Conservation (phyloP, 2,329 filamentous ascomycete species). For the Pyricularia pennisetigena region DNA sequence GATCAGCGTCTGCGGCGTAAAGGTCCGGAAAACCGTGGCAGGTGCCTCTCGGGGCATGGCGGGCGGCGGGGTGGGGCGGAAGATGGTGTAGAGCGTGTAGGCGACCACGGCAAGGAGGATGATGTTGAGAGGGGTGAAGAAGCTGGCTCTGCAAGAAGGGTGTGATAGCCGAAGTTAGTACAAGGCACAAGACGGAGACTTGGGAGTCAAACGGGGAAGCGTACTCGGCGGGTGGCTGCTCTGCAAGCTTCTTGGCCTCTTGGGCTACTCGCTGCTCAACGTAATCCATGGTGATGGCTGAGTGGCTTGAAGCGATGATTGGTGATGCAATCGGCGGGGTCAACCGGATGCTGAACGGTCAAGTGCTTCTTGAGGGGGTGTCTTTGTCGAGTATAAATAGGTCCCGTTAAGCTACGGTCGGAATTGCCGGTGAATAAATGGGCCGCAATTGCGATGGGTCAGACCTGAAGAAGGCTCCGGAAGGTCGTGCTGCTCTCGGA, state of each 20-base stretch:
- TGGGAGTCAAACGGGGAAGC: conserved; percentile 4
- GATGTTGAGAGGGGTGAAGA: conserved; percentile 54
- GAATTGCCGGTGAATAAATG: not conserved
- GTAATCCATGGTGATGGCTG: conserved; percentile 38
- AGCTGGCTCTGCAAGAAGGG: conserved; percentile 21
- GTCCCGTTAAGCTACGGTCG: not conserved
- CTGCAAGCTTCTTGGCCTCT: conserved; percentile 34
- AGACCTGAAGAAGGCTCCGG: not conserved
- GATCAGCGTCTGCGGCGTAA: conserved; percentile 72
- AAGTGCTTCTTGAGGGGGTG: not conserved
- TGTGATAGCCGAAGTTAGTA: not conserved
- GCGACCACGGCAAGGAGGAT: conserved; percentile 45
- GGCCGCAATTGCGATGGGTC: not conserved
- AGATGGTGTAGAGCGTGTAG: conserved; percentile 47
- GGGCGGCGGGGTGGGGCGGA: conserved; percentile 37
- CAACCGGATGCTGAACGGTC: not conserved
- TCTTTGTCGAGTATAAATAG: not conserved
- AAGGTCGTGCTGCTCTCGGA: not conserved
- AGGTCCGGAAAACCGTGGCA: conserved; percentile 54
- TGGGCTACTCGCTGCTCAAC: conserved; percentile 45
- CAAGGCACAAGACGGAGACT: not conserved
- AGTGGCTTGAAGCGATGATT: not conserved
- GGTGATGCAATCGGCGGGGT: not conserved
- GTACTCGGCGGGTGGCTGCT: conserved; percentile 17
- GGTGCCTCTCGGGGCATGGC: conserved; percentile 41